Conservation (phyloP, 78 protist genomes). For the Guillardia theta region DNA sequence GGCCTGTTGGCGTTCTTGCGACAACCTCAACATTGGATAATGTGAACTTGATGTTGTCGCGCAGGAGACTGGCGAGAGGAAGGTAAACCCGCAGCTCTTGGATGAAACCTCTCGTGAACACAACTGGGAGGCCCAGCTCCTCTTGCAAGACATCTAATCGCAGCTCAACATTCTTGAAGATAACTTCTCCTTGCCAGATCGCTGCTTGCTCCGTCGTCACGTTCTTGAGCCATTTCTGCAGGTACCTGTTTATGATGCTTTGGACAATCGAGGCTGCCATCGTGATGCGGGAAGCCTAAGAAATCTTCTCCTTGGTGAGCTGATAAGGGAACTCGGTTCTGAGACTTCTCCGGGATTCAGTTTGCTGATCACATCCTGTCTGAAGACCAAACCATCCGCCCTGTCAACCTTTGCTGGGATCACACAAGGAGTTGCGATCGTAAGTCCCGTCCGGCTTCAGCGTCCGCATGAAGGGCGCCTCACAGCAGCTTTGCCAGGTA, state of each 20-base stretch:
- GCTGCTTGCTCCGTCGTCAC: conserved; percentile 1
- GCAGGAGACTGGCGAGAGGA: background rate
- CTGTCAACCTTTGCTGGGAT: too few relatives aligned
- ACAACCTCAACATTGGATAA: conserved; percentile 2
- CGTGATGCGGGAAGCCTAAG: too few relatives aligned
- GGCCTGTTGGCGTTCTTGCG: background rate
- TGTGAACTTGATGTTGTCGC: background rate
- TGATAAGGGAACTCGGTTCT: too few relatives aligned
- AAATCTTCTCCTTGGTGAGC: too few relatives aligned
- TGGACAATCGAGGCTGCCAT: conserved; percentile 4
- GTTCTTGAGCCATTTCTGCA: background rate
- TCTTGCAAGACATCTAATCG: background rate
- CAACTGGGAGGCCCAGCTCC: conserved; percentile 1
- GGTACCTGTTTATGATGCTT: background rate
- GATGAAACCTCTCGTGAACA: background rate
- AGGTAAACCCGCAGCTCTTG: conserved; percentile 2
- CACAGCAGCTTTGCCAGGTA: too few relatives aligned
- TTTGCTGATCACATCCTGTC: too few relatives aligned
- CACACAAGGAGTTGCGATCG: too few relatives aligned
- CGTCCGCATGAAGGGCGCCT: too few relatives aligned
- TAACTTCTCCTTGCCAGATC: background rate
- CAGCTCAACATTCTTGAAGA: conserved; percentile 11
- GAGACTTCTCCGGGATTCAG: too few relatives aligned
- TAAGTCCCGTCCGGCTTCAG: too few relatives aligned
- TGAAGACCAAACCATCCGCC: too few relatives aligned